Percentiles rank a stretch among this genome's conserved stretches.
Conservation (phyloP, 768 basidiomycete species). For the Hericium alpestre region DNA sequence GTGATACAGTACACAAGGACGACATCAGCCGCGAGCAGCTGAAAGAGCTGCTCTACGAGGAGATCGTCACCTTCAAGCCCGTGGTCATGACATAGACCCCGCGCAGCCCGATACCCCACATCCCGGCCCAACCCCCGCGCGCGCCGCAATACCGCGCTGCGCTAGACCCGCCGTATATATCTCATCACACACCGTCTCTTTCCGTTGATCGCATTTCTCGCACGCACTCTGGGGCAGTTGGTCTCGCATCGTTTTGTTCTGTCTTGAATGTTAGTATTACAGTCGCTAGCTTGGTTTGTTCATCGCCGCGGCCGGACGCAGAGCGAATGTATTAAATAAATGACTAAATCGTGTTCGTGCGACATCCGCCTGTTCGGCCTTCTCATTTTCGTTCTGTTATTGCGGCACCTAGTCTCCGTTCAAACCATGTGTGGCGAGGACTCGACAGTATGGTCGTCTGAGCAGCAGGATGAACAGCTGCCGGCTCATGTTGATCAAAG, state of each 20-base stretch:
- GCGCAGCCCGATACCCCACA: neutral
- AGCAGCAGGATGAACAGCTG: too few species aligned
- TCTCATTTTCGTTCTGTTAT: too few species aligned
- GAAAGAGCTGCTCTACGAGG: constrained; percentile 88
- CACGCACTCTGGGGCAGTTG: neutral
- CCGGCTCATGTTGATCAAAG: too few species aligned
- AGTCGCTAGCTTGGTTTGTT: neutral
- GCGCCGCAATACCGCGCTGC: neutral
- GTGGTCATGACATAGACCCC: constrained; percentile 33
- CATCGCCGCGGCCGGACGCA: neutral
- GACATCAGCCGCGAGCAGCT: constrained; percentile 92
- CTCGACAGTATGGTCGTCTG: too few species aligned
- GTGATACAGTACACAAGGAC: constrained; percentile 74
- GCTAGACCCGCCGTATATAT: neutral
- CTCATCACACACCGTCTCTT: neutral
- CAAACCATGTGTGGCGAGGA: too few species aligned
- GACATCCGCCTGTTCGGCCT: too few species aligned
- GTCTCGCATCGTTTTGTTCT: neutral
- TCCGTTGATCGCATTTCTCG: neutral
- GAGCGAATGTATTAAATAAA: too few species aligned
- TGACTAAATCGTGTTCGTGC: too few species aligned
- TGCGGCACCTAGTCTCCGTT: too few species aligned
- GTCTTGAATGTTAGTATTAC: neutral
- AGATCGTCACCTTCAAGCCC: constrained; percentile 85
- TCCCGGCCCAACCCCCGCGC: neutral